Base-by-base conservation (phyloP, 345 rosid genomes). In the Gynandropsis gynandra region DNA sequence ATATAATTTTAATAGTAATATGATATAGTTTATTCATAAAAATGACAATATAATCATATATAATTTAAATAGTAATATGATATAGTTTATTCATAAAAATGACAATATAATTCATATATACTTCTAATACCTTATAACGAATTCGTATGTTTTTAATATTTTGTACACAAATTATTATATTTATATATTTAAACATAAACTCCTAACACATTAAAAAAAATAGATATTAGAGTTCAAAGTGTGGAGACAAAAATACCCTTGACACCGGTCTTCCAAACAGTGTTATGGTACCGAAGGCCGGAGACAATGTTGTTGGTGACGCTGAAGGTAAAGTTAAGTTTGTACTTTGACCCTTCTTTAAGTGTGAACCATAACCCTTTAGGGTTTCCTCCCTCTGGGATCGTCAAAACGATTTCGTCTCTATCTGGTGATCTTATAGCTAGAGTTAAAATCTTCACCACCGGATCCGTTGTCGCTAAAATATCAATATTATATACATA, bases 251-350 rank as follows among this genome's bases (percentile, higher is more conserved):
- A 57, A 17, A 58, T 73, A 82, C 86, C 89, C 54, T 75, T 82
- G 31, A 82, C 57, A 42, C 89, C 83, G 27, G 85, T 70, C 66
- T 84, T 86, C 98, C 96, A 89, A 36, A 89, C 87, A 2, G 80
- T 68, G 35, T 86, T 83, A 67, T 65, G 74, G 68, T 83, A 89
- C 43, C 56, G 78, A 65, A 89, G 94, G 19, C 97, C 95, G 0
- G 94, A 76, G 1, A 89, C 97, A 8, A 89, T 83, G 82, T 89
- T 89, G 72, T 86, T 83, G 69, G 74, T 72, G 34, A 89, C 97
- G 41, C 72, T 69, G 72, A 89, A 81, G 47, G 76, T 56, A 64
- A 83, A 83, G 52, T 76, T 61, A 47, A 89, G 71, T 59, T 66
- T 80, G 69, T 89, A 86, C 8, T 57, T 78, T 59, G 90, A 74